phyloP scores from a whole-genome alignment of 176 grass and related monocot genomes.

The Rhynchospora breviuscula region DNA sequence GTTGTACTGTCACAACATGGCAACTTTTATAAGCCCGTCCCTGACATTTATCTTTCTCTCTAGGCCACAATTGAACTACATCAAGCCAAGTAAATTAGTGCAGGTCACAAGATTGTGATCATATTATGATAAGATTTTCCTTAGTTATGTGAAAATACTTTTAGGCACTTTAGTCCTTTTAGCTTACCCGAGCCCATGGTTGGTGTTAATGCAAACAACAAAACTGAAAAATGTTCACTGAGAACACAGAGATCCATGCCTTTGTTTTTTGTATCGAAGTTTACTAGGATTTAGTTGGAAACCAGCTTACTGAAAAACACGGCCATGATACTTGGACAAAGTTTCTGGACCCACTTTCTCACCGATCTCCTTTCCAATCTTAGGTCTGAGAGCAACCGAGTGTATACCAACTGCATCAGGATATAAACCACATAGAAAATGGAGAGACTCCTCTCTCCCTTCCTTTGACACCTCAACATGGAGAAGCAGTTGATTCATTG shows the following conservation, averaged over 20 bases:
- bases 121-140: background rate
- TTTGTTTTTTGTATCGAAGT: background rate
- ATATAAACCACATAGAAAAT: constrained; percentile 90
- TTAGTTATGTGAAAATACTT: background rate
- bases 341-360: constrained; percentile 8
- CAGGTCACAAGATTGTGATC: background rate
- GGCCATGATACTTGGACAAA: constrained; percentile 50
- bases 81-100: background rate
- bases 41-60: background rate
- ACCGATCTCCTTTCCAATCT: constrained; percentile 24
- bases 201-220: constrained; percentile 1
- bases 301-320: constrained; percentile 84
- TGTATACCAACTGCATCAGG: constrained; percentile 86
- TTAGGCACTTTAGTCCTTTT: background rate
- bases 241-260: background rate
- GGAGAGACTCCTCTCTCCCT: constrained; percentile 55
- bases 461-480: constrained; percentile 79
- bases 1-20: background rate
- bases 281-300: background rate
- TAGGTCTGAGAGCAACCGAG: constrained; percentile 75
- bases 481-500: constrained; percentile 79
- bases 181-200: background rate
- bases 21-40: background rate
- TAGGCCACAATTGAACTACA: background rate
- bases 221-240: background rate